Percentiles rank a stretch among this genome's conserved stretches.
Evolutionary conservation across 805 yeast species (phyloP).

Genomic region (Cyberlindnera mississippiensis): DNA sequence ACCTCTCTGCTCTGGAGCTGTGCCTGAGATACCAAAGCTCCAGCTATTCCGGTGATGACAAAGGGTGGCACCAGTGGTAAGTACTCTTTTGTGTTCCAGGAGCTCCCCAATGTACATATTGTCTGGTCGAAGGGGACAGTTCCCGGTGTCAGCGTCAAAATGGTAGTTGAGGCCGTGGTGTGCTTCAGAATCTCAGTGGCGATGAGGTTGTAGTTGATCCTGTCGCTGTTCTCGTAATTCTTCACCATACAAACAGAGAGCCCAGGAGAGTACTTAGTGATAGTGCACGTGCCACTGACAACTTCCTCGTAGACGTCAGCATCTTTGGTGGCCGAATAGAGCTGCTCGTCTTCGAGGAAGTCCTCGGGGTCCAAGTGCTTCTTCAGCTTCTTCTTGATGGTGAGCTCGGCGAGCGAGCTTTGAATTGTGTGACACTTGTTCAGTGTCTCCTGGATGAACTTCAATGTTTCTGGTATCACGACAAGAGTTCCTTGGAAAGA

Average conservation of each 20-base stretch:
- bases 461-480: constrained; percentile 16
- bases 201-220: constrained; percentile 31
- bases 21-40: constrained; percentile 35
- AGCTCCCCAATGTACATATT: constrained; percentile 17
- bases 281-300: constrained; percentile 9
- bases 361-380: constrained; percentile 24
- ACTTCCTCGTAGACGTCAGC: constrained; percentile 6
- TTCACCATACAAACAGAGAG: constrained; percentile 15
- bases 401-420: neutral
- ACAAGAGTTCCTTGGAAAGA: constrained; percentile 16
- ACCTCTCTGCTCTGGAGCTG: constrained; percentile 14
- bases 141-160: constrained; percentile 33
- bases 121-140: constrained; percentile 27
- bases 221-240: constrained; percentile 29
- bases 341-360: constrained; percentile 46
- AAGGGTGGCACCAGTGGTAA: constrained; percentile 52
- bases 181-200: constrained; percentile 23
- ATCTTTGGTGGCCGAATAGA: constrained; percentile 32
- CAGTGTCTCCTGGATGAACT: constrained; percentile 15
- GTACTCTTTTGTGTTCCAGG: constrained; percentile 11
- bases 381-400: constrained; percentile 10
- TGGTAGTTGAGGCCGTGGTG: neutral
- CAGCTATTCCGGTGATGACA: constrained; percentile 54
- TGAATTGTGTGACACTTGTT: neutral
- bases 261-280: constrained; percentile 15